phyloP scores from a whole-genome alignment of 1,284 basidiomycete genomes.

The Cryptococcus depauperatus region DNA sequence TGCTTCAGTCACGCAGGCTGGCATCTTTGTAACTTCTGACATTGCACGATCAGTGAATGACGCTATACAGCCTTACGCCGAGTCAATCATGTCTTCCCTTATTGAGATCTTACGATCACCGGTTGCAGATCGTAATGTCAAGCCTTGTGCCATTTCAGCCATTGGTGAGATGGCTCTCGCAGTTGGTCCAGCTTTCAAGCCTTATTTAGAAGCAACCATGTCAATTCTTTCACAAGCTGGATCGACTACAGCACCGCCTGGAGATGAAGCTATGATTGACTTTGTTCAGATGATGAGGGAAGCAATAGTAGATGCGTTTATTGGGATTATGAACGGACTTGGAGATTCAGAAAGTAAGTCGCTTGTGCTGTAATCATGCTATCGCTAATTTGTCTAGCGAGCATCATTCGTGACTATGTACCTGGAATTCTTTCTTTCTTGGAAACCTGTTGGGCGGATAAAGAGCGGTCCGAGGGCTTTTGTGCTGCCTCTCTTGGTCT shows the following conservation, averaged over 20 bases:
- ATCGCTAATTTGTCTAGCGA: constrained; percentile 8
- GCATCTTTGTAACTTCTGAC: constrained; percentile 91
- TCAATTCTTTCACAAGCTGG: constrained; percentile 85
- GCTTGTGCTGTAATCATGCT: constrained; percentile 15
- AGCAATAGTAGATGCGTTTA: constrained; percentile 94
- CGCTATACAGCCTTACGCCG: constrained; percentile 70
- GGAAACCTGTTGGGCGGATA: constrained; percentile 59
- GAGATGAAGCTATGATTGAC: constrained; percentile 51
- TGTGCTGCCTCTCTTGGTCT: constrained; percentile 71
- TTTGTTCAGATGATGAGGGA: constrained; percentile 87
- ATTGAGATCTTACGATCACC: constrained; percentile 88
- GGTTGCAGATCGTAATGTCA: constrained; percentile 85
- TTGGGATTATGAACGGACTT: constrained; percentile 84
- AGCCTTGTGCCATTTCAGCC: constrained; percentile 88
- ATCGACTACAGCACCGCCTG: constrained; percentile 67
- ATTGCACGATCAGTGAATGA: constrained; percentile 87
- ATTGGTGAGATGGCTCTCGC: constrained; percentile 97
- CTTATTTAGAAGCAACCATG: constrained; percentile 86
- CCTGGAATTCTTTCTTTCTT: constrained; percentile 73
- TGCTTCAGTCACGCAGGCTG: constrained; percentile 88
- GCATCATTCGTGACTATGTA: constrained; percentile 61
- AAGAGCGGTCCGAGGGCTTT: constrained; percentile 66
- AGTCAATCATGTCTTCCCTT: constrained; percentile 81
- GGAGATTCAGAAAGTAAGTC: constrained; percentile 63
- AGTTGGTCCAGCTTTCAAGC: constrained; percentile 76